Conservation (phyloP, 768 basidiomycete genomes). For the Lactarius psammicola region DNA sequence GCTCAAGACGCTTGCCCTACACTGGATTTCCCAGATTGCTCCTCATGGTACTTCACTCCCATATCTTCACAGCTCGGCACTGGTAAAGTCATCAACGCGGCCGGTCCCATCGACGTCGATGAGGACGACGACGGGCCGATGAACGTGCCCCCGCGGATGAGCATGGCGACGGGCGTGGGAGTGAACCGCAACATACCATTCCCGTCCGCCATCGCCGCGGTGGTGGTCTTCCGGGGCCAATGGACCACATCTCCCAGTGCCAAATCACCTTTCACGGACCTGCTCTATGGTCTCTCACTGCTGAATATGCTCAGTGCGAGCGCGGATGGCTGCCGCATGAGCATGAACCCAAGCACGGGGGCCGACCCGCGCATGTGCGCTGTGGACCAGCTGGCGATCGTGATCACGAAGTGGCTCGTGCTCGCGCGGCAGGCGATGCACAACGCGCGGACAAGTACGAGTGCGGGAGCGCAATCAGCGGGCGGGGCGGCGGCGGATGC, state of each 20-base stretch:
- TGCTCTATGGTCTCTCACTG: constrained; percentile 36
- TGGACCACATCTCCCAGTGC: constrained; percentile 7
- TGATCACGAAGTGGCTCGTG: constrained; percentile 82
- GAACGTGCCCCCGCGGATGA: constrained; percentile 36
- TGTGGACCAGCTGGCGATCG: constrained; percentile 86
- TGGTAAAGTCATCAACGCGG: constrained; percentile 84
- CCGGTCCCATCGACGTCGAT: constrained; percentile 48
- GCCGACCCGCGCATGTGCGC: constrained; percentile 39
- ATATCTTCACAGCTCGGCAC: constrained; percentile 66
- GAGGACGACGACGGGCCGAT: constrained; percentile 33
- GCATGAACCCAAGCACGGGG: neutral
- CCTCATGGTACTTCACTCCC: too few species aligned
- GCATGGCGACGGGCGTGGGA: constrained; percentile 38
- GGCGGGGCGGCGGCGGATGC: constrained; percentile 31
- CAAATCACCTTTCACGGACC: constrained; percentile 32
- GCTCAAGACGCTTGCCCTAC: too few species aligned
- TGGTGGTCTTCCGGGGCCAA: constrained; percentile 37
- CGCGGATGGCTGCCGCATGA: neutral
- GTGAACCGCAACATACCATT: constrained; percentile 20
- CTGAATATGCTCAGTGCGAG: constrained; percentile 51
- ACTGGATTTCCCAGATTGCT: too few species aligned
- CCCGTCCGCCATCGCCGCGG: constrained; percentile 28
- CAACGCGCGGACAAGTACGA: constrained; percentile 90
- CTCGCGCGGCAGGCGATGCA: constrained; percentile 90
- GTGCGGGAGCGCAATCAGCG: constrained; percentile 54